These are phyloP conservation scores for Saccharomycopsis amapae DNA, from an alignment of 805 yeast species.

Conservation along the genomic window DNA sequence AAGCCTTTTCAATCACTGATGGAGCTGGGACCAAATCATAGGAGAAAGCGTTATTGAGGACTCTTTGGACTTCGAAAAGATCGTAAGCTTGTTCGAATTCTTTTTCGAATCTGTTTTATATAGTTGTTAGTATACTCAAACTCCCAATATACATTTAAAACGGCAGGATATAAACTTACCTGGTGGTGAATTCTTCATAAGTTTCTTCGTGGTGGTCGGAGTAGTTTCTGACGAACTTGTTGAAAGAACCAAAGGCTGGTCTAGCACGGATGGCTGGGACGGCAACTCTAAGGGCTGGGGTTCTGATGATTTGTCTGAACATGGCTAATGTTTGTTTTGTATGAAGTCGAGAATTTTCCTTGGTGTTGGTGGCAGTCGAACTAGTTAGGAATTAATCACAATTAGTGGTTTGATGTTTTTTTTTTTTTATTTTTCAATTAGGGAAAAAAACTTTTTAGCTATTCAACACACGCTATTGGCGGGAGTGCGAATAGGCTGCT, in stretches of 20 bases:
- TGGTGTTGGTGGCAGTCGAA: too few relatives aligned
- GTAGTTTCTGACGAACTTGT: slow-evolving; percentile 51
- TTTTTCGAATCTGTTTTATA: slow-evolving; percentile 86
- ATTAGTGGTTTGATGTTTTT: neutral
- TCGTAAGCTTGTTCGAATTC: slow-evolving; percentile 94
- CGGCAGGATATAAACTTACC: slow-evolving; percentile 37
- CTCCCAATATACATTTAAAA: neutral
- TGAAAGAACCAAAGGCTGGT: slow-evolving; percentile 2
- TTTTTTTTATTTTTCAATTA: neutral
- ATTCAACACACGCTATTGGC: too few relatives aligned
- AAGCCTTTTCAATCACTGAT: slow-evolving; percentile 87
- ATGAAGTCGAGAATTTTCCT: too few relatives aligned
- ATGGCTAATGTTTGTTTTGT: slow-evolving; percentile 2
- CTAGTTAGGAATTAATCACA: too few relatives aligned
- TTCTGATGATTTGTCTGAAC: slow-evolving; percentile 17
- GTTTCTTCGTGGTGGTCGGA: slow-evolving; percentile 86
- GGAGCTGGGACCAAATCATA: slow-evolving; percentile 99
- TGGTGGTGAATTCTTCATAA: slow-evolving; percentile 85
- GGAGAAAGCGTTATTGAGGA: slow-evolving; percentile 94
- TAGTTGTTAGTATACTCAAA: neutral
- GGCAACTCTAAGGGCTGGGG: slow-evolving; percentile 9
- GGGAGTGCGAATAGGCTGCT: too few relatives aligned
- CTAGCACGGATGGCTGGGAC: neutral
- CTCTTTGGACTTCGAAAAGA: slow-evolving; percentile 81
- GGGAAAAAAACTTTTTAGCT: too few relatives aligned